phyloP scores from a whole-genome alignment of 148 eudicot species.

The Agrostemma githago region DNA sequence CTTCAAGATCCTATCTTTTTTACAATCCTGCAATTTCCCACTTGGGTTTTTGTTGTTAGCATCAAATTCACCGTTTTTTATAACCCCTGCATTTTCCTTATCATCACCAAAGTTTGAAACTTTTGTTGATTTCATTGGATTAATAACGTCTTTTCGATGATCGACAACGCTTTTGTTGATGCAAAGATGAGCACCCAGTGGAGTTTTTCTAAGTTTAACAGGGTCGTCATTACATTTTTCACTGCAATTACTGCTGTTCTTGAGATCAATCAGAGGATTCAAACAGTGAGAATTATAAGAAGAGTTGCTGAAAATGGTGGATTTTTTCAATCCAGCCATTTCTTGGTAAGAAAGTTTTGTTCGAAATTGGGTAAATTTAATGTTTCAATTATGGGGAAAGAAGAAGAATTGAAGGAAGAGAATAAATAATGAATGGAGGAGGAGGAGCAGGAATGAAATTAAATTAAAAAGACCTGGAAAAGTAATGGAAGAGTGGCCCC shows the following conservation, averaged over 20 bases:
- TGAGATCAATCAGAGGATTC: constrained; percentile 56
- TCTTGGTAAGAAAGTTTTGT: not conserved
- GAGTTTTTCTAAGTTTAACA: not conserved
- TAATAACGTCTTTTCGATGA: not conserved
- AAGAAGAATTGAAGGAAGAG: no score
- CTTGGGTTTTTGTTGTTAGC: constrained; percentile 25
- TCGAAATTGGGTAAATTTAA: constrained; percentile 2
- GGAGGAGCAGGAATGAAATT: not conserved
- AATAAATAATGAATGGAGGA: not conserved
- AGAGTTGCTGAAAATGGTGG: constrained; percentile 37
- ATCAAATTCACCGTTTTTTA: constrained; percentile 2
- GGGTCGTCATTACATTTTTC: constrained; percentile 21
- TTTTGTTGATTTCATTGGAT: constrained; percentile 9
- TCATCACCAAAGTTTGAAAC: constrained; percentile 17
- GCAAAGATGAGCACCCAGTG: constrained; percentile 27
- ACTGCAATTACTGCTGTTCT: constrained; percentile 40
- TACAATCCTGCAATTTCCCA: constrained; percentile 30
- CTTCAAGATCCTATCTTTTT: constrained; percentile 47
- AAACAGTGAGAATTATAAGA: constrained; percentile 46
- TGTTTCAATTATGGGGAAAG: constrained; percentile 7
- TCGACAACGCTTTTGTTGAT: not conserved
- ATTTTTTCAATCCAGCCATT: constrained; percentile 56
- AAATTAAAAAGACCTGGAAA: no score
- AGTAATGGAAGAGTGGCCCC: no score
- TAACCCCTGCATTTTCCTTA: constrained; percentile 52